Evolutionary conservation across 192 early-diverging fungal species (phyloP), one percentile per base, ranked within the genome.

Genomic region (Podochytrium sp.): DNA sequence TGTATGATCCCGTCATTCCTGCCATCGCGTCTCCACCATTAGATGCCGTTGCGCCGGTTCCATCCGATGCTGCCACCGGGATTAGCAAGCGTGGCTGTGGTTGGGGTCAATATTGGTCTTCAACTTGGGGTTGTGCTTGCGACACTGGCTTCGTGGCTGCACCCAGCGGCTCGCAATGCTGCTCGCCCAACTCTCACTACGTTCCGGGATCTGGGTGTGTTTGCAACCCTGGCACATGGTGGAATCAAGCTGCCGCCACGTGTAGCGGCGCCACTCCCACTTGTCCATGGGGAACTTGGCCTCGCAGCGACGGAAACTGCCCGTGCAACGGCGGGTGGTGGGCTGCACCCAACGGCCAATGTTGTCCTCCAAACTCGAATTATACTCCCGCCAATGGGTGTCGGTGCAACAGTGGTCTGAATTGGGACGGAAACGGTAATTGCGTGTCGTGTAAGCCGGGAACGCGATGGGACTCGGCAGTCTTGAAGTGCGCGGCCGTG

Each of bases 181-280:
- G 55, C 25, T 57, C 55, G 16, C 55, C 55, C 14, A 57, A 57
- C 27, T 57, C 55, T 27, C 10, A 57, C 55, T 57, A 57, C 55
- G 16, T 23, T 23, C 16, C 10, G 7, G 55, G 55, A 57, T 57
- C 55, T 23, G 55, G 55, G 10, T 57, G 55, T 27, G 55, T 57
- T 57, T 57, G 55, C 55, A 57, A 57, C 55, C 29, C 55, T 23
- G 55, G 55, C 14, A 57, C 55, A 57, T 23, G 55, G 16, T 57
- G 55, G 55, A 57, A 29, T 27, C 7, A 10, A 10, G 14, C 55
- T 12, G 16, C 14, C 14, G 29, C 14, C 55, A 27, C 55, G 14
- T 57, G 55, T 29, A 27, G 14, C 7, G 55, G 55, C 7, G 27
- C 55, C 16, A 57, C 55, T 7, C 55, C 55, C 10, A 57, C 16